phyloP scores from a whole-genome alignment of 2,329 filamentous ascomycete species.

The Trichothecium roseum region DNA sequence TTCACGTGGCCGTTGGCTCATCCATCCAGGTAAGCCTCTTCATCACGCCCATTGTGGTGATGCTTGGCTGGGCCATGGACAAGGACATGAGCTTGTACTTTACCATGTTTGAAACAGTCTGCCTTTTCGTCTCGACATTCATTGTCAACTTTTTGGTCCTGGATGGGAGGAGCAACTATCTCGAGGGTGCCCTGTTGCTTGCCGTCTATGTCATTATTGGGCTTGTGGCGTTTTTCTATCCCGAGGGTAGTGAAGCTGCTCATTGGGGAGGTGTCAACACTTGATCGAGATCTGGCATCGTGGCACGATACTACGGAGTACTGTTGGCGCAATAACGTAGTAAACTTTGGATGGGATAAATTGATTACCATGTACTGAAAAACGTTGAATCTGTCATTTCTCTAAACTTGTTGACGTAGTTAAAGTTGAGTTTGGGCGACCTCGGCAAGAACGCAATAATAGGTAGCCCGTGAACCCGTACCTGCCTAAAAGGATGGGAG shows the following conservation, averaged over 20 bases:
- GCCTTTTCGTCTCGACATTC: constrained; percentile 72
- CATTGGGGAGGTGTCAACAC: constrained; percentile 15
- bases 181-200: constrained; percentile 64
- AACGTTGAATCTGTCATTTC: no score
- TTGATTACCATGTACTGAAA: not conserved
- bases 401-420: no score
- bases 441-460: no score
- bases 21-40: constrained; percentile 66
- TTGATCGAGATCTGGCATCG: not conserved
- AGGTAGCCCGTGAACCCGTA: no score
- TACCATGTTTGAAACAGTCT: constrained; percentile 80
- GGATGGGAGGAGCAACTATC: constrained; percentile 77
- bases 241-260: constrained; percentile 37
- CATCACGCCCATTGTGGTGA: constrained; percentile 59
- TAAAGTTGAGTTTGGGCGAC: no score
- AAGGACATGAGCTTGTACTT: constrained; percentile 74
- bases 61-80: constrained; percentile 59
- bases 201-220: constrained; percentile 59
- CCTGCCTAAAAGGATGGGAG: no score
- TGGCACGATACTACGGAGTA: not conserved
- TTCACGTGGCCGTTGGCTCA: constrained; percentile 60
- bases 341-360: not conserved
- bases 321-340: not conserved
- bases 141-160: constrained; percentile 83
- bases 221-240: constrained; percentile 58